Evolutionary conservation across 129 eudicot genomes (phyloP).

Genomic region (Arctium minus): DNA sequence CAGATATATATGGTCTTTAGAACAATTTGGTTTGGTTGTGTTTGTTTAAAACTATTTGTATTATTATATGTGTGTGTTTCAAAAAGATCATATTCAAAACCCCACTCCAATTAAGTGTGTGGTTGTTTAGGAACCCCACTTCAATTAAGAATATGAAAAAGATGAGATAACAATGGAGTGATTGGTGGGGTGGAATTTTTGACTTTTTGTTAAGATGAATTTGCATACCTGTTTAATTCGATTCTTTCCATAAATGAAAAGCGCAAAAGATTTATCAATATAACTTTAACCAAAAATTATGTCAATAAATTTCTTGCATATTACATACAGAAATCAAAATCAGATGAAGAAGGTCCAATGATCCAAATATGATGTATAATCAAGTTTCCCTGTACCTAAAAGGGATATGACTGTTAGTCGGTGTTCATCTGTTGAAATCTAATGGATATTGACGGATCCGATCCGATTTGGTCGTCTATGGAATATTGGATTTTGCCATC

Average conservation of each 20-base stretch:
- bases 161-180: conserved; percentile 2
- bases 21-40: neutral
- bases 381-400: neutral
- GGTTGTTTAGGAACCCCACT: neutral
- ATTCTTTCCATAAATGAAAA: neutral
- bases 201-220: conserved; percentile 11
- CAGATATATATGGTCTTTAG: neutral
- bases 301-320: neutral
- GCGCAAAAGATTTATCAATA: neutral
- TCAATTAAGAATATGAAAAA: neutral
- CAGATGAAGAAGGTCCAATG: neutral
- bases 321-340: neutral
- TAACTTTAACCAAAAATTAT: conserved; percentile 1
- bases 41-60: neutral
- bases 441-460: no score
- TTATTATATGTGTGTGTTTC: neutral
- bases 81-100: neutral
- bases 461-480: no score
- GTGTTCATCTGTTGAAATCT: no score
- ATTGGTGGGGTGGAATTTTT: conserved; percentile 14
- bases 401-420: neutral
- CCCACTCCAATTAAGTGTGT: neutral
- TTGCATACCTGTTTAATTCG: conserved; percentile 6
- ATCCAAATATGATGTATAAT: neutral
- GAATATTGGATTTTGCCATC: neutral